Evolutionary conservation across 148 eudicot genomes (phyloP).

Genomic region (Amaranthus palmeri): DNA sequence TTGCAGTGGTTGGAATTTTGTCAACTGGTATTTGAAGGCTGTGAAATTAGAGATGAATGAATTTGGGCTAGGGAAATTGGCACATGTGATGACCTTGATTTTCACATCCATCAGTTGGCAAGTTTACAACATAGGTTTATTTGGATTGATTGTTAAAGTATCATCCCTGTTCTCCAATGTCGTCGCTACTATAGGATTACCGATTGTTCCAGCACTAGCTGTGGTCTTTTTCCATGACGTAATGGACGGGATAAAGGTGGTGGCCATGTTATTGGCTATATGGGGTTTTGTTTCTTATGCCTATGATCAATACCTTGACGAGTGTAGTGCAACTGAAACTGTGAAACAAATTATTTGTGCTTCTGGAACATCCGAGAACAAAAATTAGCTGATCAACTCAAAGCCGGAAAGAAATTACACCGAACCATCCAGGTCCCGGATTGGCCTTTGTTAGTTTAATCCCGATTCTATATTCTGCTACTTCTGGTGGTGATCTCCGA

Average conservation of each 20-base stretch:
- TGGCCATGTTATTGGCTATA: constrained; percentile 38
- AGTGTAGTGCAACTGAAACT: constrained; percentile 12
- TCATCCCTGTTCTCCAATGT: constrained; percentile 44
- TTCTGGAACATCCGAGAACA: constrained; percentile 6
- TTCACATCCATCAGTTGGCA: constrained; percentile 46
- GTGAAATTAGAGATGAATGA: constrained; percentile 33
- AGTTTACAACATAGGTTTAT: constrained; percentile 26
- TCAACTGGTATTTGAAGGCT: constrained; percentile 36
- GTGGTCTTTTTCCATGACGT: constrained; percentile 40
- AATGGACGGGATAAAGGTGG: constrained; percentile 41
- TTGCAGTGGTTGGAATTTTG: constrained; percentile 31
- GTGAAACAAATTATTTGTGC: not conserved
- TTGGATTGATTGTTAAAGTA: constrained; percentile 36
- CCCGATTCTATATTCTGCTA: not conserved
- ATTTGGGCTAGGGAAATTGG: constrained; percentile 24
- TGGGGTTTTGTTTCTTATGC: constrained; percentile 50
- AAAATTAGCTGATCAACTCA: not conserved
- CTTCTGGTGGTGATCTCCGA: too few relatives aligned
- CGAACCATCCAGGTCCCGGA: not conserved
- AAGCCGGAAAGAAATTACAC: not conserved
- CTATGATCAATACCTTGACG: constrained; percentile 40
- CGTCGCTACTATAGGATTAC: constrained; percentile 38
- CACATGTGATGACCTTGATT: constrained; percentile 41
- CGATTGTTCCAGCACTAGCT: constrained; percentile 39
- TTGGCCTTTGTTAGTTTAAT: not conserved